Percentiles rank a stretch among this genome's conserved stretches.
Evolutionary conservation across 2,329 filamentous ascomycete species (phyloP).

Genomic region (Penicillium sp.): DNA sequence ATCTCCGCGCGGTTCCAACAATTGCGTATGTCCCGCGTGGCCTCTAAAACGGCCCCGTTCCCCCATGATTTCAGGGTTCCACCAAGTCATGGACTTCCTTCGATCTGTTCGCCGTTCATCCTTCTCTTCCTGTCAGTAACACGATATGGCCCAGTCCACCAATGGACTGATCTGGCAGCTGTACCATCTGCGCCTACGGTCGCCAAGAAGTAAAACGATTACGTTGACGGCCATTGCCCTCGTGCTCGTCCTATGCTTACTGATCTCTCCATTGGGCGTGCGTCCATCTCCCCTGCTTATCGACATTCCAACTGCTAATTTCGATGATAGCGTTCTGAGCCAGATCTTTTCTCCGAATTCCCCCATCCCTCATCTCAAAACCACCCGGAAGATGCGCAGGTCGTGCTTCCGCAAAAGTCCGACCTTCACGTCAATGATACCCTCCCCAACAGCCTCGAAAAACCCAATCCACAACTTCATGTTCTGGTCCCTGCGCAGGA

Average conservation of each 20-base stretch:
- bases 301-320: too few relatives aligned
- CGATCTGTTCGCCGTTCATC: too few relatives aligned
- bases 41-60: conserved; percentile 6
- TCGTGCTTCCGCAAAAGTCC: conserved; percentile 21
- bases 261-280: conserved; percentile 19
- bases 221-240: conserved; percentile 19
- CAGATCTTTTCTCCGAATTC: conserved; percentile 32
- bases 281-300: conserved; percentile 8
- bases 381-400: conserved; percentile 29
- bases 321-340: conserved; percentile 16
- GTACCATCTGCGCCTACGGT: conserved; percentile 25
- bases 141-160: neutral
- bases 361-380: conserved; percentile 28
- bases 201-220: conserved; percentile 24
- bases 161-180: conserved; percentile 23
- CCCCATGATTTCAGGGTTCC: too few relatives aligned
- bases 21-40: conserved; percentile 21
- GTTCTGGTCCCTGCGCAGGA: conserved; percentile 49
- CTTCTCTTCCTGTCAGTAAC: too few relatives aligned
- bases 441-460: conserved; percentile 29
- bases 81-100: too few relatives aligned
- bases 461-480: conserved; percentile 46
- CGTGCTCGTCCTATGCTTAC: conserved; percentile 20
- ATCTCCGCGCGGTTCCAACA: conserved; percentile 8
- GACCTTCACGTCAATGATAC: conserved; percentile 23